These are phyloP conservation scores for Colletotrichum coccodes DNA, from an alignment of 2,329 filamentous ascomycete species.

Conservation along the genomic window DNA sequence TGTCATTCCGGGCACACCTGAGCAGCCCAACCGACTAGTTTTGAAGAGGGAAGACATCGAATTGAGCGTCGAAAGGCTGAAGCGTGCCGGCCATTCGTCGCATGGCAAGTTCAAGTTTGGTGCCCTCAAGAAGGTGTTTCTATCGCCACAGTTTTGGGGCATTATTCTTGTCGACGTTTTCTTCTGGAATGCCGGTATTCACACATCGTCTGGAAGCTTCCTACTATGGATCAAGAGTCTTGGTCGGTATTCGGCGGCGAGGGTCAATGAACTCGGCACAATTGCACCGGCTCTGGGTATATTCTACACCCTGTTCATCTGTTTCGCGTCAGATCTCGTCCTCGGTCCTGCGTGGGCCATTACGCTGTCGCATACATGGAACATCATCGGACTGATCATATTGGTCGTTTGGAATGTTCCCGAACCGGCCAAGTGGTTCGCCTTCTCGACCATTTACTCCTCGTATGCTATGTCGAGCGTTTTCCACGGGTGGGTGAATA, in stretches of 20 bases:
- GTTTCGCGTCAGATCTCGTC: slow-evolving; percentile 26
- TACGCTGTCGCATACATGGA: slow-evolving; percentile 18
- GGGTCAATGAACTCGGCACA: slow-evolving; percentile 57
- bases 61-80: slow-evolving; percentile 40
- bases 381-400: slow-evolving; percentile 43
- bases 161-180: slow-evolving; percentile 48
- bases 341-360: slow-evolving; percentile 46
- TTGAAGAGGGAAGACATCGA: slow-evolving; percentile 39
- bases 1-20: slow-evolving; percentile 46
- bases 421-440: slow-evolving; percentile 64
- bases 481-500: slow-evolving; percentile 28
- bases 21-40: slow-evolving; percentile 42
- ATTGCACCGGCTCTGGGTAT: slow-evolving; percentile 21
- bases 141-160: slow-evolving; percentile 50
- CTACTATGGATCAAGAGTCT: slow-evolving; percentile 52
- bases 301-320: slow-evolving; percentile 24
- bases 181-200: slow-evolving; percentile 60
- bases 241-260: slow-evolving; percentile 56
- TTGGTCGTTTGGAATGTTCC: slow-evolving; percentile 66
- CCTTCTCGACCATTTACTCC: slow-evolving; percentile 50
- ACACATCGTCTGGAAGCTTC: slow-evolving; percentile 45
- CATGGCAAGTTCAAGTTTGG: slow-evolving; percentile 47
- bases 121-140: slow-evolving; percentile 45
- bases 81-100: slow-evolving; percentile 53
- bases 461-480: slow-evolving; percentile 22